Conservation (phyloP, 768 basidiomycete genomes). For the Tylopilus cervinicoccineus region DNA sequence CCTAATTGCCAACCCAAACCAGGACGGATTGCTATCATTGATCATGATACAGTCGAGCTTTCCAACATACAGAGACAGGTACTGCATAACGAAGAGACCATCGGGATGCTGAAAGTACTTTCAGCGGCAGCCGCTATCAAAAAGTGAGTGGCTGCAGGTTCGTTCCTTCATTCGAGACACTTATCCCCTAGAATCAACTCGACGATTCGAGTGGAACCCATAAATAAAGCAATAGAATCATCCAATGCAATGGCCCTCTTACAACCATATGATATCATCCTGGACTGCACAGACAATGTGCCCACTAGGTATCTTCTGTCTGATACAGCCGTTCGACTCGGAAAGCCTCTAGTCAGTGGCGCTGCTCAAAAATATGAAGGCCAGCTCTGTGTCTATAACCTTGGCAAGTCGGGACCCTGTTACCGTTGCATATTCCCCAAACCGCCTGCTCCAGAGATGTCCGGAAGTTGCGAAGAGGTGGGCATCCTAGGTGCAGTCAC, state of each 20-base stretch:
- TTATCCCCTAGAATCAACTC: constrained; percentile 67
- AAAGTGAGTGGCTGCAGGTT: constrained; percentile 40
- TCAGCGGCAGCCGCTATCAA: constrained; percentile 72
- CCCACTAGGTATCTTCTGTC: constrained; percentile 91
- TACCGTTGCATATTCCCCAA: constrained; percentile 92
- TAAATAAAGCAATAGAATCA: constrained; percentile 50
- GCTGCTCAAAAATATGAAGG: constrained; percentile 88
- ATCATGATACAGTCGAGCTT: constrained; percentile 82
- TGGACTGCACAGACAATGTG: constrained; percentile 95
- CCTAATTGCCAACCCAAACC: constrained; percentile 7
- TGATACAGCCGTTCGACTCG: constrained; percentile 71
- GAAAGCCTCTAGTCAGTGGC: constrained; percentile 86
- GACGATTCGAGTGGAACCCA: constrained; percentile 51
- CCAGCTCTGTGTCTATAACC: constrained; percentile 74
- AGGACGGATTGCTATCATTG: constrained; percentile 85
- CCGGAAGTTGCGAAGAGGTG: constrained; percentile 81
- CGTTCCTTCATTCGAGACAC: background rate
- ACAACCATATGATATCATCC: constrained; percentile 62
- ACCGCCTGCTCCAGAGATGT: constrained; percentile 58
- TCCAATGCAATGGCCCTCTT: constrained; percentile 65
- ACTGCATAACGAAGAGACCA: constrained; percentile 67
- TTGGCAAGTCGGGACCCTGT: constrained; percentile 72
- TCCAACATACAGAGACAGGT: constrained; percentile 94
- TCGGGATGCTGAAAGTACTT: constrained; percentile 78
- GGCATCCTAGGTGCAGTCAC: constrained; percentile 89